A percentile compares a stretch with the other conserved stretches of the same genome.
phyloP scores from a whole-genome alignment of 495 filamentous ascomycete genomes.

The Bacidia rubella region DNA sequence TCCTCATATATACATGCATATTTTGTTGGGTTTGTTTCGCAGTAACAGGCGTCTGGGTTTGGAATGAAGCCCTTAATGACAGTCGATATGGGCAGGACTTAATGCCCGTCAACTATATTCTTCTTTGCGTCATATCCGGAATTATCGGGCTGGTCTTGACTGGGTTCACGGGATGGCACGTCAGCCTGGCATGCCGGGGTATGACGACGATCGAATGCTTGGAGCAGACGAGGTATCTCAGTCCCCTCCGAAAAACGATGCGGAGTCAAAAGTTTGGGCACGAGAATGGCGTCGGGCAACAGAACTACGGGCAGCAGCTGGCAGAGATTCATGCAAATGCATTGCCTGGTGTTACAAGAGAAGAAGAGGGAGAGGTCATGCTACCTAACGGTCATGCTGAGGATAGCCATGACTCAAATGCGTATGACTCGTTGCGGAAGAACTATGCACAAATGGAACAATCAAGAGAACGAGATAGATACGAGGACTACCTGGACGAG shows the following conservation, averaged over 20 bases:
- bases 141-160: slow-evolving; percentile 81
- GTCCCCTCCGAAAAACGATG: slow-evolving; percentile 56
- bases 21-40: slow-evolving; percentile 75
- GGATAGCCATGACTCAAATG: slow-evolving; percentile 19
- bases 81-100: slow-evolving; percentile 49
- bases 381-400: slow-evolving; percentile 16
- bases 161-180: slow-evolving; percentile 89
- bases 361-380: slow-evolving; percentile 63
- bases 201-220: slow-evolving; percentile 91
- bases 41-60: slow-evolving; percentile 63
- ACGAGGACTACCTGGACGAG: slow-evolving; percentile 81
- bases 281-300: slow-evolving; percentile 37
- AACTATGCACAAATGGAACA: slow-evolving; percentile 64
- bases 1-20: slow-evolving; percentile 78
- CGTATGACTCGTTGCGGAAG: slow-evolving; percentile 36
- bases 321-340: slow-evolving; percentile 72
- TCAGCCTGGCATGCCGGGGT: slow-evolving; percentile 60
- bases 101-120: slow-evolving; percentile 80
- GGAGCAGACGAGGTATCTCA: slow-evolving; percentile 86
- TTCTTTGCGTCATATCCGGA: slow-evolving; percentile 71
- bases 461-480: slow-evolving; percentile 55
- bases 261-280: slow-evolving; percentile 45
- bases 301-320: slow-evolving; percentile 61
- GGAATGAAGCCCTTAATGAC: slow-evolving; percentile 57
- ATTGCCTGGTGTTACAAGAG: slow-evolving; percentile 62